Evolutionary conservation across 441 rosid species (phyloP).

Genomic region (Populus hybrid): DNA sequence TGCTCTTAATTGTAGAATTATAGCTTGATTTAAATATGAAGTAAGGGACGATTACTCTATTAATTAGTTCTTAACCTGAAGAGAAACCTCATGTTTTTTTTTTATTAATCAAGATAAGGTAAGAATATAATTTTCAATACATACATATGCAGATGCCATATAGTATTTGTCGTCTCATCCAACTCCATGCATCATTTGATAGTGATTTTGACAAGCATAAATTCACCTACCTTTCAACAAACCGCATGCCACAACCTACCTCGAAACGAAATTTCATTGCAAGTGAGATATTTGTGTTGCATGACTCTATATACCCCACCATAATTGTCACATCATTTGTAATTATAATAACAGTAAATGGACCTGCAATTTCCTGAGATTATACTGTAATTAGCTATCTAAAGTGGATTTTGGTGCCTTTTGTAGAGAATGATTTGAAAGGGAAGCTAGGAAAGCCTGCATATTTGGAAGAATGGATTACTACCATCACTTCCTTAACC

Average conservation of each 20-base stretch:
- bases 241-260: background rate
- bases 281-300: too few relatives aligned
- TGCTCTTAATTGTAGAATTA: background rate
- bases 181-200: background rate
- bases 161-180: background rate
- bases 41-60: background rate
- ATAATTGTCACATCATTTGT: too few relatives aligned
- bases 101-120: background rate
- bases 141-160: background rate
- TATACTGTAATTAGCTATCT: background rate
- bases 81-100: background rate
- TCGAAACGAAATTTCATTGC: too few relatives aligned
- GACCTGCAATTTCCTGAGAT: background rate
- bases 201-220: background rate
- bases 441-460: background rate
- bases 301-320: too few relatives aligned
- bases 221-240: background rate
- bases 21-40: background rate
- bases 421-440: slow-evolving; percentile 29
- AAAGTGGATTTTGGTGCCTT: background rate
- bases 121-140: background rate
- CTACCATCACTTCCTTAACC: background rate
- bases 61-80: background rate
- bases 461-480: background rate
- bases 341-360: background rate